Conservation (phyloP, 495 filamentous ascomycete species). For the Xylaria castorea region DNA sequence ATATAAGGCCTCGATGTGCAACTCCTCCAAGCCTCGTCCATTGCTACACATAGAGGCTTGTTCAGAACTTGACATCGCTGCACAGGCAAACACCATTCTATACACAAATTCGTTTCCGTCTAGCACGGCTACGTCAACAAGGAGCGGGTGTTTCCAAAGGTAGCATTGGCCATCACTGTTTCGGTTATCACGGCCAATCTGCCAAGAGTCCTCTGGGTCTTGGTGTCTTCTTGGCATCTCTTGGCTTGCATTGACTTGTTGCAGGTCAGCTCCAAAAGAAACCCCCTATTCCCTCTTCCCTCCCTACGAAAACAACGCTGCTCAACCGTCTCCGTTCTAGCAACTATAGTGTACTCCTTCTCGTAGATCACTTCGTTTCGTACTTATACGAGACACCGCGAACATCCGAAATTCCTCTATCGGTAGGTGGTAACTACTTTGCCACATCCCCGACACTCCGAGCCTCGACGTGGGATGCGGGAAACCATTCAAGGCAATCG, state of each 20-base stretch:
- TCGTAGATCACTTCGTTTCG: background rate
- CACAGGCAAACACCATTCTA: background rate
- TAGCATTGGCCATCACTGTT: background rate
- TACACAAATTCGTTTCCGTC: background rate
- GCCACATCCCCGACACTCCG: background rate
- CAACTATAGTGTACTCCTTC: background rate
- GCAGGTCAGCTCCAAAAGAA: background rate
- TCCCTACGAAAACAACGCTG: background rate
- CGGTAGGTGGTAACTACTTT: slow-evolving; percentile 4
- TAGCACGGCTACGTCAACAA: background rate
- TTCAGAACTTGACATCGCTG: too few relatives aligned
- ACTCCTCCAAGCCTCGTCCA: background rate
- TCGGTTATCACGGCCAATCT: slow-evolving; percentile 24
- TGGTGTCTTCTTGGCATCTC: slow-evolving; percentile 20
- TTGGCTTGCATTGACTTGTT: slow-evolving; percentile 12
- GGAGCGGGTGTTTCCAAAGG: background rate
- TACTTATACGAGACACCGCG: background rate
- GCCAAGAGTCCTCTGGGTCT: slow-evolving; percentile 8
- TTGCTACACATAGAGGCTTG: background rate
- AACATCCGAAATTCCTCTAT: slow-evolving; percentile 1
- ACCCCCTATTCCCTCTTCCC: background rate
- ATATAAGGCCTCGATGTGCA: background rate
- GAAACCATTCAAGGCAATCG: background rate
- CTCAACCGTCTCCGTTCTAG: slow-evolving; percentile 11
- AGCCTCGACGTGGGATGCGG: background rate